Percentiles rank a stretch among this genome's conserved stretches.
Conservation (phyloP, 495 filamentous ascomycete genomes). For the Xylaria intraflava region DNA sequence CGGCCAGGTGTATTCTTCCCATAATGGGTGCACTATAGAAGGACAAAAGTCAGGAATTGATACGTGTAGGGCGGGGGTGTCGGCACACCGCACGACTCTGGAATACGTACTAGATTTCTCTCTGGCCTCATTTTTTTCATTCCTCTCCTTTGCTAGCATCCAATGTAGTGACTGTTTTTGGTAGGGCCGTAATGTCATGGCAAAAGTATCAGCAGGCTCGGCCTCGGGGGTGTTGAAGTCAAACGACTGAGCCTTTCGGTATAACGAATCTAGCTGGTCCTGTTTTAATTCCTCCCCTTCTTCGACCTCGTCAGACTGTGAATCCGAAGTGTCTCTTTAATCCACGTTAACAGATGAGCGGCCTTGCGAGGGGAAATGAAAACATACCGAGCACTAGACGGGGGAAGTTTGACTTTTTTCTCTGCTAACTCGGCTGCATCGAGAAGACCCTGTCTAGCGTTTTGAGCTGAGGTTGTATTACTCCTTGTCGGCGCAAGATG, state of each 20-base stretch:
- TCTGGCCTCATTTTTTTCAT: conserved; percentile 56
- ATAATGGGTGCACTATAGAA: conserved; percentile 76
- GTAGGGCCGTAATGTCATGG: conserved; percentile 79
- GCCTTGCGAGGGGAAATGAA: not conserved
- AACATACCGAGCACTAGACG: conserved; percentile 16
- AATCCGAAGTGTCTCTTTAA: conserved; percentile 38
- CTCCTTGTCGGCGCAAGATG: conserved; percentile 65
- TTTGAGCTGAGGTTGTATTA: conserved; percentile 70
- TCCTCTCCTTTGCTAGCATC: conserved; percentile 91
- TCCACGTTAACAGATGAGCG: conserved; percentile 6
- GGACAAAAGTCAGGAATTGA: not conserved
- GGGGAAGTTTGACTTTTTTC: conserved; percentile 55
- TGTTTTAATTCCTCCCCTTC: conserved; percentile 88
- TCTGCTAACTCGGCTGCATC: conserved; percentile 82
- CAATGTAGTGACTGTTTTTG: conserved; percentile 93
- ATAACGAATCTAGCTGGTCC: conserved; percentile 88
- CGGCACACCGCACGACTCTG: not conserved
- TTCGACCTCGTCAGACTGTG: conserved; percentile 59
- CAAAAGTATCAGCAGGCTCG: conserved; percentile 74
- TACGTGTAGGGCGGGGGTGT: not conserved
- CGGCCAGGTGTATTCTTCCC: conserved; percentile 94
- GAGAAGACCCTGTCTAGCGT: conserved; percentile 74
- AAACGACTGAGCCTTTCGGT: conserved; percentile 94
- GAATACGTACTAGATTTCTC: conserved; percentile 49
- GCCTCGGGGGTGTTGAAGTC: conserved; percentile 87